Conservation (phyloP, 2,329 filamentous ascomycete genomes). For the Davidsoniella virescens region DNA sequence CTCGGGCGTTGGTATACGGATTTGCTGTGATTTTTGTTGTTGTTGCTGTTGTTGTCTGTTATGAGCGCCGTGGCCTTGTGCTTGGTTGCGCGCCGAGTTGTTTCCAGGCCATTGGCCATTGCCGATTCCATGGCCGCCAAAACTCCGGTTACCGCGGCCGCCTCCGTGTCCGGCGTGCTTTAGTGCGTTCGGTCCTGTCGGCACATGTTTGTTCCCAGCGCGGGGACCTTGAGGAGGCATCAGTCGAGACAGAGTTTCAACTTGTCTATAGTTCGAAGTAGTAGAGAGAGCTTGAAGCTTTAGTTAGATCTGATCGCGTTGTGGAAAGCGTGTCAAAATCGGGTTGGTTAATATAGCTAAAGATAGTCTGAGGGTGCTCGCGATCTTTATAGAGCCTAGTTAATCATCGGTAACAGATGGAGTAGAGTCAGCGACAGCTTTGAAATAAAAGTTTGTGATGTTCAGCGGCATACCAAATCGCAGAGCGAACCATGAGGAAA, state of each 20-base stretch:
- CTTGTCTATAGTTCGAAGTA: no score
- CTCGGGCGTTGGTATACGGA: constrained; percentile 3
- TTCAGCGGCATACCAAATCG: background rate
- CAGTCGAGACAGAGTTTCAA: no score
- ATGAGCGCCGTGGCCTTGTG: background rate
- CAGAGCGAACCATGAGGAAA: background rate
- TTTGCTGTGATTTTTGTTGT: background rate
- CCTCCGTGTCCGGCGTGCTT: background rate
- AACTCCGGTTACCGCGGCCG: background rate
- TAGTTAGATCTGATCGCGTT: no score
- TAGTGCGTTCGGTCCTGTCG: constrained; percentile 1
- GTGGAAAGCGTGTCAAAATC: background rate
- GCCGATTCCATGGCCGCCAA: background rate
- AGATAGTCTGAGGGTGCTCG: no score
- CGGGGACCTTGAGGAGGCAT: constrained; percentile 6
- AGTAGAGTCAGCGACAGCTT: no score
- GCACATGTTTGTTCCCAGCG: constrained; percentile 1
- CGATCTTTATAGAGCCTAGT: no score
- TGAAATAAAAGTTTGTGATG: no score
- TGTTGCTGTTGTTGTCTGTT: constrained; percentile 6
- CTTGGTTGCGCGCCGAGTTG: background rate
- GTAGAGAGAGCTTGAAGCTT: no score
- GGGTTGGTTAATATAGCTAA: background rate
- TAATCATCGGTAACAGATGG: no score
- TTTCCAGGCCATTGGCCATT: background rate